Conservation (phyloP, 768 basidiomycete species). For the Tephrocybe rancida region DNA sequence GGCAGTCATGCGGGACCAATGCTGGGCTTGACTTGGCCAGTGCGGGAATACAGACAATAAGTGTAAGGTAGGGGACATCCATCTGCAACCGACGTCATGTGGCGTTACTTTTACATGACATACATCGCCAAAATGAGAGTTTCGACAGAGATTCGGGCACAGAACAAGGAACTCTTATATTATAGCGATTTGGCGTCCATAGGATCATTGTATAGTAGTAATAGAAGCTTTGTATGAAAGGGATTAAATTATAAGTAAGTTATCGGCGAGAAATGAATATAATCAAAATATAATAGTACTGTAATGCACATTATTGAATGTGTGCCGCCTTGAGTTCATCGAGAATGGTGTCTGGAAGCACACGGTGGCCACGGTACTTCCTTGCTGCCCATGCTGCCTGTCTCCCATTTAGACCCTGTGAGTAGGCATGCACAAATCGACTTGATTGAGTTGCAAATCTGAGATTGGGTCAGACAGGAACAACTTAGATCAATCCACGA, state of each 20-base stretch:
- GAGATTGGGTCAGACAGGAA: not conserved
- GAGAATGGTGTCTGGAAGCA: not conserved
- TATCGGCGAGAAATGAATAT: no score
- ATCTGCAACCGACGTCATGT: not conserved
- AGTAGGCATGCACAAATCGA: not conserved
- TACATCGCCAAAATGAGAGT: not conserved
- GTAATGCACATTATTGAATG: not conserved
- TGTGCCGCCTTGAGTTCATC: not conserved
- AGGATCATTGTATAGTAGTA: not conserved
- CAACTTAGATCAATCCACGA: not conserved
- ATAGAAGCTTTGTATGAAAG: not conserved
- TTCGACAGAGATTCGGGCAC: not conserved
- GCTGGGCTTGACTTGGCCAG: no score
- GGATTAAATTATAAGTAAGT: not conserved
- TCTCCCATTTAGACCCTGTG: not conserved
- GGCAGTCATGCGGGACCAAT: no score
- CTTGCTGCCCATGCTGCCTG: slow-evolving; percentile 2
- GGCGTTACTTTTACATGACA: not conserved
- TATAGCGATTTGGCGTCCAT: not conserved
- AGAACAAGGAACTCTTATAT: not conserved
- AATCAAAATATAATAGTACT: not conserved
- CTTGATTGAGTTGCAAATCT: not conserved
- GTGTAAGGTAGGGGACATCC: not conserved
- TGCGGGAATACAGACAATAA: no score
- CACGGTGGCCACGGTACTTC: not conserved